Conservation (phyloP, 2,329 filamentous ascomycete species). For the Hypoxylon rubiginosum region DNA sequence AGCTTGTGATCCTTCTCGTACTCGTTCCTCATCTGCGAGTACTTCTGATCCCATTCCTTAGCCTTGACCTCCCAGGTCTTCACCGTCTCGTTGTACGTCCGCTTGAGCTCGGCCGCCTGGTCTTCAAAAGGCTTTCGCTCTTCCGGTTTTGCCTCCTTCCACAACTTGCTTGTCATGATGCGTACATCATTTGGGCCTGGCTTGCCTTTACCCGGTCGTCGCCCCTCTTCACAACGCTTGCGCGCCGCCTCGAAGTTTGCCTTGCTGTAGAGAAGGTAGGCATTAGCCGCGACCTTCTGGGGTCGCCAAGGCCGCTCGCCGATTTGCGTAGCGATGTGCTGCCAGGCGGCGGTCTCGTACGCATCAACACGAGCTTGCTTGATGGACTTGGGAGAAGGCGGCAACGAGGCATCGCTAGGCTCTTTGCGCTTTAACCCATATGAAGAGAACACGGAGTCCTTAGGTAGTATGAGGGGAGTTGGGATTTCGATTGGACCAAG, state of each 20-base stretch:
- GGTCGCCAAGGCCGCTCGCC: conserved; percentile 83
- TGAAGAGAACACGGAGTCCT: conserved; percentile 60
- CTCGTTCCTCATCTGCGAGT: conserved; percentile 64
- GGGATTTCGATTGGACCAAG: conserved; percentile 85
- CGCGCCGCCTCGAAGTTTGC: conserved; percentile 76
- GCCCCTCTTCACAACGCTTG: conserved; percentile 73
- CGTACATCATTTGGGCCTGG: conserved; percentile 85
- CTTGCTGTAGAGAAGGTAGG: conserved; percentile 91
- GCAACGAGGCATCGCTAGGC: conserved; percentile 42
- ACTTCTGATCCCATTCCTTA: conserved; percentile 79
- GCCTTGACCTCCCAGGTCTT: conserved; percentile 72
- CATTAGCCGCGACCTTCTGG: conserved; percentile 80
- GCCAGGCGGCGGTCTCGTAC: conserved; percentile 68
- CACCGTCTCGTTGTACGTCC: conserved; percentile 69
- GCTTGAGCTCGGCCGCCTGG: conserved; percentile 78
- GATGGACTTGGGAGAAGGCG: conserved; percentile 59
- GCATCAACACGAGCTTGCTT: conserved; percentile 67
- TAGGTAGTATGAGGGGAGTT: conserved; percentile 78
- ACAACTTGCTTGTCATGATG: conserved; percentile 88
- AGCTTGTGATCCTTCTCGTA: conserved; percentile 69
- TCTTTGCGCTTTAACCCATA: conserved; percentile 68
- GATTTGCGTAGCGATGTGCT: conserved; percentile 68
- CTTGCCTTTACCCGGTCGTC: conserved; percentile 73
- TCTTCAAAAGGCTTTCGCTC: conserved; percentile 83
- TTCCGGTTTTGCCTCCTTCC: conserved; percentile 81